A percentile compares a stretch with the other conserved stretches of the same genome.
phyloP scores from a whole-genome alignment of 1,139 yeast genomes.

The Starmera stellimalicola region DNA sequence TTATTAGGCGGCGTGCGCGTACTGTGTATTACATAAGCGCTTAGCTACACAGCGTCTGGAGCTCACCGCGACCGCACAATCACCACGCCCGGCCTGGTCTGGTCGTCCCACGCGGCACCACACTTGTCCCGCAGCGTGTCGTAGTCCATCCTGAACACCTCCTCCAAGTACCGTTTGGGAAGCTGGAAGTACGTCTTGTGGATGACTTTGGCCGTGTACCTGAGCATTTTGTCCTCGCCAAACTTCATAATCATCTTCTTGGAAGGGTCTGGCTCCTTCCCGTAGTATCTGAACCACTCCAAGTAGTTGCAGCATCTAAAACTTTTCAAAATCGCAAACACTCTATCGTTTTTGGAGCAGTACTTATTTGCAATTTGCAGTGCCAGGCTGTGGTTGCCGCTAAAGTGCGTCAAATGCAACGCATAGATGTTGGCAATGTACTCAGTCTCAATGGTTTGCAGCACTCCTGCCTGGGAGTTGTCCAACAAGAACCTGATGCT shows the following conservation, averaged over 20 bases:
- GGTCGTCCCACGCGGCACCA: conserved; percentile 10
- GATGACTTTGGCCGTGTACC: conserved; percentile 25
- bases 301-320: conserved; percentile 33
- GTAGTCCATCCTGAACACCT: conserved; percentile 7
- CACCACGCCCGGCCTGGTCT: conserved; percentile 5
- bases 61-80: conserved; percentile 6
- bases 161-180: conserved; percentile 9
- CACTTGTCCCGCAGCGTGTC: conserved; percentile 3
- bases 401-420: conserved; percentile 41
- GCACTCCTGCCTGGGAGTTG: conserved; percentile 8
- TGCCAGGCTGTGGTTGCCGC: conserved; percentile 28
- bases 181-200: conserved; percentile 29
- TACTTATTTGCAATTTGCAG: conserved; percentile 26
- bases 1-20: too few relatives aligned
- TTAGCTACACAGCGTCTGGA: neutral
- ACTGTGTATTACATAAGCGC: neutral
- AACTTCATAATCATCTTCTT: conserved; percentile 34
- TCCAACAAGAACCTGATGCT: conserved; percentile 34
- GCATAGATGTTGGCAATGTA: conserved; percentile 34
- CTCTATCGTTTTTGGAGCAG: conserved; percentile 19
- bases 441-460: conserved; percentile 25
- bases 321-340: conserved; percentile 23
- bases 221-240: conserved; percentile 28
- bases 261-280: conserved; percentile 16
- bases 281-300: conserved; percentile 32